phyloP scores from a whole-genome alignment of 495 filamentous ascomycete genomes.

The Aspergillus kassunensis region DNA sequence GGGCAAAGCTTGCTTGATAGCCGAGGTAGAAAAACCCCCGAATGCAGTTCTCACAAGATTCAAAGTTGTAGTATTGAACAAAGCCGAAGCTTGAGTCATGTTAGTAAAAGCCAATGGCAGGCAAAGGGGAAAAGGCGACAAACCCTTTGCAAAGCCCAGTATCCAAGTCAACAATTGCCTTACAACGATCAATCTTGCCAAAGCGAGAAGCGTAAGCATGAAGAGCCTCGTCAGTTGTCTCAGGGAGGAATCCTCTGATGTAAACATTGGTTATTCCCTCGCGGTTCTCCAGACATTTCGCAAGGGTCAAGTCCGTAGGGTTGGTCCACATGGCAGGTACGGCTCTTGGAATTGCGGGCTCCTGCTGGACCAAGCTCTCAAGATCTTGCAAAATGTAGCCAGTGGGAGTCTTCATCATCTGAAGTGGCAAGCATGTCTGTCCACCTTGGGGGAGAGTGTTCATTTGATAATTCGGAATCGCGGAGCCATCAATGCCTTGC shows the following conservation, averaged over 20 bases:
- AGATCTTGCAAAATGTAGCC: slow-evolving; percentile 62
- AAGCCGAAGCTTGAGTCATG: slow-evolving; percentile 78
- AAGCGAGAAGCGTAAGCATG: slow-evolving; percentile 79
- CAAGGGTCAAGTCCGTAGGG: slow-evolving; percentile 70
- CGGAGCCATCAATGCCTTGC: slow-evolving; percentile 14
- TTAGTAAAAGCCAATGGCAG: background rate
- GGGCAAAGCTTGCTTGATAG: slow-evolving; percentile 95
- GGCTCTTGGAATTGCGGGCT: slow-evolving; percentile 80
- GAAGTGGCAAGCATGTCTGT: slow-evolving; percentile 27
- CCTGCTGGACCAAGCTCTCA: slow-evolving; percentile 64
- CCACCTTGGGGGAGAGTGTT: slow-evolving; percentile 22
- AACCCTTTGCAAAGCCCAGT: slow-evolving; percentile 95
- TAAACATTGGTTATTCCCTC: slow-evolving; percentile 92
- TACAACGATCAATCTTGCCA: slow-evolving; percentile 86
- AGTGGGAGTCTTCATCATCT: slow-evolving; percentile 45
- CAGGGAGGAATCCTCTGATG: slow-evolving; percentile 89
- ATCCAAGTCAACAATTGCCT: slow-evolving; percentile 92
- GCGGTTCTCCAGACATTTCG: slow-evolving; percentile 87
- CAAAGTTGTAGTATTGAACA: slow-evolving; percentile 82
- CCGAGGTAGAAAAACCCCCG: slow-evolving; percentile 89
- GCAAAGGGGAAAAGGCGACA: slow-evolving; percentile 16
- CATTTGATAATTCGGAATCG: slow-evolving; percentile 24
- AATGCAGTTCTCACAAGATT: slow-evolving; percentile 91
- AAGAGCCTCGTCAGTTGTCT: slow-evolving; percentile 89
- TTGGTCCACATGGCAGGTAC: slow-evolving; percentile 81